Percentiles rank a stretch among this genome's conserved stretches.
phyloP scores from a whole-genome alignment of 768 basidiomycete species.

The Tremella mesenterica region DNA sequence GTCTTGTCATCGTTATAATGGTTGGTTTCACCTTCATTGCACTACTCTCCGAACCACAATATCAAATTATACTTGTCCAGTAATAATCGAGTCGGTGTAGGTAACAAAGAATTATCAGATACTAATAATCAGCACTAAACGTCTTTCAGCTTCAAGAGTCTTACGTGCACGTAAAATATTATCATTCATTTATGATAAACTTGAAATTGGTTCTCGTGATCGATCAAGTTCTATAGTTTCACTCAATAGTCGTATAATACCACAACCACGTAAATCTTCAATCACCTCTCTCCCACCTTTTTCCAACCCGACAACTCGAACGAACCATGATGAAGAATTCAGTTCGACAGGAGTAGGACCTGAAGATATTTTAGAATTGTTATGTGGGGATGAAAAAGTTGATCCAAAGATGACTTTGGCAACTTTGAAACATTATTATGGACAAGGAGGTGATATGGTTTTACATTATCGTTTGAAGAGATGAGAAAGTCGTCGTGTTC shows the following conservation, averaged over 20 bases:
- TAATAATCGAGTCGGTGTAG: too few species aligned
- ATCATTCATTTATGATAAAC: constrained; percentile 70
- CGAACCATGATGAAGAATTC: too few species aligned
- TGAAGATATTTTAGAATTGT: constrained; percentile 73
- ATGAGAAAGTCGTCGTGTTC: too few species aligned
- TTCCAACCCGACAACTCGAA: neutral
- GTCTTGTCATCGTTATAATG: too few species aligned
- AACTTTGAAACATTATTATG: constrained; percentile 65
- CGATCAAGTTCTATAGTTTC: constrained; percentile 12
- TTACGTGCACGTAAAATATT: constrained; percentile 78
- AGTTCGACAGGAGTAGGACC: constrained; percentile 28
- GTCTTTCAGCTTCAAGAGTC: constrained; percentile 78
- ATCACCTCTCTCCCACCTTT: neutral
- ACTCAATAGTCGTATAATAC: constrained; percentile 10
- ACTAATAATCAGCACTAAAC: constrained; percentile 53
- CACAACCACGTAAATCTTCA: constrained; percentile 7
- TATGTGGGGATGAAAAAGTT: constrained; percentile 76
- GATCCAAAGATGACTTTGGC: constrained; percentile 83
- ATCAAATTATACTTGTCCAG: too few species aligned
- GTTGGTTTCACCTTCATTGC: too few species aligned
- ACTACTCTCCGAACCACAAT: too few species aligned
- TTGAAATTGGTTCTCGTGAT: constrained; percentile 19
- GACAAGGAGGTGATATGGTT: constrained; percentile 40
- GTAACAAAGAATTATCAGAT: neutral
- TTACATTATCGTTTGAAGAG: constrained; percentile 40